Conservation (phyloP, 106 monocot genomes). For the Acorus gramineus region DNA sequence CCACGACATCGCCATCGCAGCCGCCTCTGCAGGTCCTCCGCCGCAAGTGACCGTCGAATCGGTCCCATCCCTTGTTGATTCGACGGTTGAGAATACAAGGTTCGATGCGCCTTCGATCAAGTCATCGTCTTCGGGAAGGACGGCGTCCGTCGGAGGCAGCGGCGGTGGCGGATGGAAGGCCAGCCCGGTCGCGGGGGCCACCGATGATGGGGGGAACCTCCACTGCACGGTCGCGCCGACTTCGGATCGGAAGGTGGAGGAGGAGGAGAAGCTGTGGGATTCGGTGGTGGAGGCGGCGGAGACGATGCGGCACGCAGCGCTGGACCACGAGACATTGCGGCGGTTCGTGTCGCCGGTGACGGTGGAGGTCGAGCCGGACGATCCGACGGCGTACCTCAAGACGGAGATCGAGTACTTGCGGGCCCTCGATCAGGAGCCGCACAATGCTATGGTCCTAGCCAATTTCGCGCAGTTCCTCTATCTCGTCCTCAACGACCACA, state of each 20-base stretch:
- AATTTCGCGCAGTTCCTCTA: conserved; percentile 80
- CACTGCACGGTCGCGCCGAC: too few relatives aligned
- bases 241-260: too few relatives aligned
- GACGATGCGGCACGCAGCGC: too few relatives aligned
- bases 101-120: conserved; percentile 17
- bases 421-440: conserved; percentile 33
- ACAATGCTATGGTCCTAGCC: conserved; percentile 39
- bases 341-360: conserved; percentile 2
- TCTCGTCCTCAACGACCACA: conserved; percentile 38
- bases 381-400: conserved; percentile 8
- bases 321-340: too few relatives aligned
- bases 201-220: too few relatives aligned
- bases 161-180: conserved; percentile 12
- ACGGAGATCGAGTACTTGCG: conserved; percentile 41
- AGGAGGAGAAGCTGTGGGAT: too few relatives aligned
- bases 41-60: too few relatives aligned
- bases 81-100: too few relatives aligned
- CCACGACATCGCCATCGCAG: conserved; percentile 22
- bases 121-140: conserved; percentile 17
- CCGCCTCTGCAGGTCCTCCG: neutral
- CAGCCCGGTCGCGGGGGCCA: too few relatives aligned
- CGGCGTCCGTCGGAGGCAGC: conserved; percentile 25
- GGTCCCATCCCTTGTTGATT: too few relatives aligned
- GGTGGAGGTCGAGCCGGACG: conserved; percentile 20
- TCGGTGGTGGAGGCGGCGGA: too few relatives aligned